phyloP scores from a whole-genome alignment of 768 basidiomycete genomes.

The Sutorius australiensis region DNA sequence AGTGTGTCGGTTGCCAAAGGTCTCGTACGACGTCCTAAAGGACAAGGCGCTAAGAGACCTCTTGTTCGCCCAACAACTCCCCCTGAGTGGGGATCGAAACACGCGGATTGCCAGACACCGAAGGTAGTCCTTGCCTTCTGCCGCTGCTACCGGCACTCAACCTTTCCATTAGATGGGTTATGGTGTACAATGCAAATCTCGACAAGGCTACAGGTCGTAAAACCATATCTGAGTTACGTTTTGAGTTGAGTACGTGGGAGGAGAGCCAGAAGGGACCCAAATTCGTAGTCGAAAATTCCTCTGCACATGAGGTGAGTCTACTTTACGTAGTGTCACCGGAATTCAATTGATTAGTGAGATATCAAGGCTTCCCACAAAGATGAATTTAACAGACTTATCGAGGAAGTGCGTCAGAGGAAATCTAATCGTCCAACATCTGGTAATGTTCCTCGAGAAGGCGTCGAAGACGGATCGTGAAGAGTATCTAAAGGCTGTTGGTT shows the following conservation, averaged over 20 bases:
- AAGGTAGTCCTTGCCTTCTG: slow-evolving; percentile 37
- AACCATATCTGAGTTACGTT: slow-evolving; percentile 42
- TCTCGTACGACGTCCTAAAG: slow-evolving; percentile 61
- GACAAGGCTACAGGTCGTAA: slow-evolving; percentile 53
- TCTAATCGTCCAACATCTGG: slow-evolving; percentile 16
- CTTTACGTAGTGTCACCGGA: neutral
- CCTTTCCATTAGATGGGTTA: slow-evolving; percentile 52
- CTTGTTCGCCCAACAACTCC: slow-evolving; percentile 47
- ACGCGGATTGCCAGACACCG: slow-evolving; percentile 55
- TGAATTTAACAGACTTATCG: slow-evolving; percentile 34
- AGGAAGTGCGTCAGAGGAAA: slow-evolving; percentile 35
- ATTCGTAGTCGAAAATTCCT: slow-evolving; percentile 35
- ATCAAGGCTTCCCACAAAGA: slow-evolving; percentile 24
- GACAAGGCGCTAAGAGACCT: slow-evolving; percentile 58
- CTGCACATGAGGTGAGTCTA: slow-evolving; percentile 37
- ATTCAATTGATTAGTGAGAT: neutral
- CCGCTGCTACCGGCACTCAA: neutral
- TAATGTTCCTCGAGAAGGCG: slow-evolving; percentile 12
- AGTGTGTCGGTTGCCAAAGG: slow-evolving; percentile 53
- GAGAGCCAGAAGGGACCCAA: slow-evolving; percentile 39
- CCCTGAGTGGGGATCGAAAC: slow-evolving; percentile 49
- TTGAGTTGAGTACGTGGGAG: slow-evolving; percentile 59
- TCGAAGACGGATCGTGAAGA: slow-evolving; percentile 38
- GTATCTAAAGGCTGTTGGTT: slow-evolving; percentile 4
- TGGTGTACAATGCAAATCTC: slow-evolving; percentile 67